Base-by-base conservation (phyloP, 2,329 filamentous ascomycete species). In the Colletotrichum lentis region DNA sequence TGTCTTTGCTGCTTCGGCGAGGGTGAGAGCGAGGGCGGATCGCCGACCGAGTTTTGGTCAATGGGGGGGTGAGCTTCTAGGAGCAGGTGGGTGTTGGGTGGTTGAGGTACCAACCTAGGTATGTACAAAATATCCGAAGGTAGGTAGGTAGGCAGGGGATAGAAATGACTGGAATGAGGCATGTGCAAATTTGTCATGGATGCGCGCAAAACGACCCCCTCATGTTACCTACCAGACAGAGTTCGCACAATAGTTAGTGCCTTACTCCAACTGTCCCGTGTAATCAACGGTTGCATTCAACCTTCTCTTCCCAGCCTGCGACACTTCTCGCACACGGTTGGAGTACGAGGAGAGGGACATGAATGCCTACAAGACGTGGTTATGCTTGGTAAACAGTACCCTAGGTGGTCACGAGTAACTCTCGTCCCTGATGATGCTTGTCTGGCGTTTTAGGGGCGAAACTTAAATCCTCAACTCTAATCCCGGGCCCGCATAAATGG, bases 371-470 rank as follows among this genome's bases (percentile, higher is more conserved):
- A 8, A 7, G 7, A 35, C 31, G 31, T 35, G 31, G 8, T 35
- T 8, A 10, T 35, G 31, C 31, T 35, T 24, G 24, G 31, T 2
- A 35, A 3, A 10, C 8, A 35, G 8, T 35, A 35, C n/a, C 27
- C 27, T 31, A 35, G 31, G 31, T 35, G 7, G 31, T 35, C 7
- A 35, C 31, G 31, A 35, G 31, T 24, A 24, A 54, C n/a, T 18
- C 39, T 41, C 18, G 7, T 3, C 53, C 2, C 53, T 8, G 20
- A n/a, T 49, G 60, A 58, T 64, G 65, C 65, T 50, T 52, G 62
- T 64, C 54, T 43, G n/a, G 54, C 54, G 64, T 64, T 67, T 68
- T 64, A 60, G 54, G 61, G 65, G 54, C 49, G 43, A 68, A 65
- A 55, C 64, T 46, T 68, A 65, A 68, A 65, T 31, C 22, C 44